Evolutionary conservation across 257 asterid genomes (phyloP).

Genomic region (Fraxinus pennsylvanica): DNA sequence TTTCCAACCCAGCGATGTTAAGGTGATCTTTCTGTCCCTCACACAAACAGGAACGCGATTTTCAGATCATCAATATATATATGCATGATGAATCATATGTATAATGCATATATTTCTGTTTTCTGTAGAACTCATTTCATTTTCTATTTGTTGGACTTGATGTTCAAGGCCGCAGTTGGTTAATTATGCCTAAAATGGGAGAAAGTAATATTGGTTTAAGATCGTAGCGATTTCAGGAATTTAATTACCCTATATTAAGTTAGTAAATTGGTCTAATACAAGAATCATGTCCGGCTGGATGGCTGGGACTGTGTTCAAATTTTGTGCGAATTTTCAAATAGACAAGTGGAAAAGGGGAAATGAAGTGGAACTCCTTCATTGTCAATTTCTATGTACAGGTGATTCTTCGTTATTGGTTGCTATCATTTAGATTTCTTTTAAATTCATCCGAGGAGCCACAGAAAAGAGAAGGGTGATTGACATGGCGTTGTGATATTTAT

Average conservation of each 20-base stretch:
- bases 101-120: neutral
- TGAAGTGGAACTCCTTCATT: neutral
- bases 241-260: neutral
- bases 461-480: neutral
- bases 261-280: neutral
- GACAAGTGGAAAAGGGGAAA: neutral
- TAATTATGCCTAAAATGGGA: neutral
- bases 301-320: neutral
- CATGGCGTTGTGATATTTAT: neutral
- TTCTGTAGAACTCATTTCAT: neutral
- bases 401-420: neutral
- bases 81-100: neutral
- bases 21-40: slow-evolving; percentile 17
- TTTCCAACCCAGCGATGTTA: slow-evolving; percentile 29
- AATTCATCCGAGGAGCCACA: neutral
- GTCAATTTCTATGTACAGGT: neutral
- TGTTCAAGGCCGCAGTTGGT: neutral
- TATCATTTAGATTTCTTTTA: neutral
- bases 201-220: neutral
- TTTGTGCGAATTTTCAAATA: neutral
- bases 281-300: neutral
- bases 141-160: neutral
- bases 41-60: neutral
- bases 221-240: neutral
- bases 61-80: neutral